Base-by-base conservation (phyloP, 768 basidiomycete species). In the Podaxis sp. region DNA sequence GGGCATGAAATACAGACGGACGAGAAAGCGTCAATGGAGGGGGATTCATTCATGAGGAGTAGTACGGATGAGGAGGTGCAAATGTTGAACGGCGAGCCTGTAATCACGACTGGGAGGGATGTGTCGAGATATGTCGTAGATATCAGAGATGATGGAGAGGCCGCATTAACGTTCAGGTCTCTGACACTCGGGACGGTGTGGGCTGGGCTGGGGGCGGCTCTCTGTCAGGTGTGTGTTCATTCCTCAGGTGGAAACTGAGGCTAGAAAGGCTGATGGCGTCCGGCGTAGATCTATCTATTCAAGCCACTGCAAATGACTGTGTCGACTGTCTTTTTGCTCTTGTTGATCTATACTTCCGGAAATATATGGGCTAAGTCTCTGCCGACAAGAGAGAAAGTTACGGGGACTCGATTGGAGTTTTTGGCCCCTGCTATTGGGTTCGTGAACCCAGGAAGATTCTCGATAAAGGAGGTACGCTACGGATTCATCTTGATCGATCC, bases 401-500 rank as follows among this genome's bases (percentile, higher is more conserved):
- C 76, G 55, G 82, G 81, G 2, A 83, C 82, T 2, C 75, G 77
- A 20, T 74, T 81, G 41, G 72, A 76, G 20, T 69, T 72, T 37
- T 68, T 85, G 1, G 81, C 70, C 1, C 75, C 76, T 15, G 40
- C 78, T 20, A 58, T 85, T 11, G 73, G 76, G 37, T 79, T 85
- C 62, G 71, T 87, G 66, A 87, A 87, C 63, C 86, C 85, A 12
- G 84, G 84, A 0, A 73, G 76, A n/a, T 87, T 87, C 66, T 69
- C 70, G 5, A 66, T 88, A 58, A 87, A 88, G 66, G 86, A 88
- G 78, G 85, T 84, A 8, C 15, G 76, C 66, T 12, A 24, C 7
- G 12, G 1, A 6, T 24, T 50, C 24, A 28, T 12, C 8, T 50
- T 46, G 15, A 15, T 28, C 24, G 13, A 28, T 28, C 15, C 49